These are phyloP conservation scores for Neoboletus magnificus DNA, from an alignment of 768 basidiomycete species.

Conservation along the genomic window DNA sequence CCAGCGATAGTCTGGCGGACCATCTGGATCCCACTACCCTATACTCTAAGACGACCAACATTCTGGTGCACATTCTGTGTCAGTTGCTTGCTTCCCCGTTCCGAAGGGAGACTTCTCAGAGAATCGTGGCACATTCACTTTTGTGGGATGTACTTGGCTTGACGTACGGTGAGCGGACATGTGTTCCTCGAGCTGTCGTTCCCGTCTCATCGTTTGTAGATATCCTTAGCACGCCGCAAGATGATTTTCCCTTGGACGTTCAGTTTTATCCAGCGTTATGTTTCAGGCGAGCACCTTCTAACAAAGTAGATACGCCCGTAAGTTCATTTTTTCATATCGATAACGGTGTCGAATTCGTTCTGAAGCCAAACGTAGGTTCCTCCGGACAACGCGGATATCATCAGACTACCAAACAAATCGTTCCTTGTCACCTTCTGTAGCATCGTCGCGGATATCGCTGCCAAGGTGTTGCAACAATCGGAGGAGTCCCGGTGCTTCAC, in stretches of 20 bases:
- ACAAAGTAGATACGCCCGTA: slow-evolving; percentile 36
- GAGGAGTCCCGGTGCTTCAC: slow-evolving; percentile 49
- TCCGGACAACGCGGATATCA: slow-evolving; percentile 32
- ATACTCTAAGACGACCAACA: slow-evolving; percentile 44
- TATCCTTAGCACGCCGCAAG: slow-evolving; percentile 32
- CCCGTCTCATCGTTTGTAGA: slow-evolving; percentile 27
- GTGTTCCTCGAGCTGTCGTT: background rate
- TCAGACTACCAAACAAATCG: slow-evolving; percentile 37
- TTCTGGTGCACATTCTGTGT: slow-evolving; percentile 45
- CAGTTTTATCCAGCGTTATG: slow-evolving; percentile 40
- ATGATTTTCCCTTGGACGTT: slow-evolving; percentile 37
- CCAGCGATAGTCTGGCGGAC: slow-evolving; percentile 36
- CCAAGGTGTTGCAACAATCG: slow-evolving; percentile 40
- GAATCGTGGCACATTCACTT: slow-evolving; percentile 18
- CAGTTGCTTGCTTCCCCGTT: slow-evolving; percentile 24
- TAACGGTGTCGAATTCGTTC: slow-evolving; percentile 2
- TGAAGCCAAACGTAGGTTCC: slow-evolving; percentile 30
- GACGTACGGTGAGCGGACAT: background rate
- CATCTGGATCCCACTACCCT: slow-evolving; percentile 47
- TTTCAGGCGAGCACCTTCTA: slow-evolving; percentile 30
- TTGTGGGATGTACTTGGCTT: slow-evolving; percentile 21
- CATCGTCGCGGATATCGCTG: slow-evolving; percentile 43
- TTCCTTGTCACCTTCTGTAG: slow-evolving; percentile 48
- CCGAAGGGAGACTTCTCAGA: slow-evolving; percentile 17
- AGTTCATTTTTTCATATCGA: slow-evolving; percentile 2